Evolutionary conservation across 2,329 filamentous ascomycete species (phyloP).

Genomic region (Lachnellula hyalina): DNA sequence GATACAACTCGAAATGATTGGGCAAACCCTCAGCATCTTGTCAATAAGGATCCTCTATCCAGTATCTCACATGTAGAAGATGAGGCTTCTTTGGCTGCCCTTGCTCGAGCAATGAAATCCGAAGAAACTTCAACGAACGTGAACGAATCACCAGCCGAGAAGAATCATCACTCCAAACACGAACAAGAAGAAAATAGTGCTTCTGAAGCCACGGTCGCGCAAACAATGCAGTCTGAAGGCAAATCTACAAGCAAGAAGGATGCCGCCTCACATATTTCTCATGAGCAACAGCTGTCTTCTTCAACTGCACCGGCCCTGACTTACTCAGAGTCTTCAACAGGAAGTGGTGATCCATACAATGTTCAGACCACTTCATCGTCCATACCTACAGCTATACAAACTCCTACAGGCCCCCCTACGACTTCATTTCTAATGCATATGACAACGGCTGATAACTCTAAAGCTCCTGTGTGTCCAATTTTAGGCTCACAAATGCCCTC

Average conservation of each 20-base stretch:
- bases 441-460: background rate
- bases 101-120: constrained; percentile 12
- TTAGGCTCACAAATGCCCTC: background rate
- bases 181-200: background rate
- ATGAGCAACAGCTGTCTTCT: background rate
- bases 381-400: background rate
- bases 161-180: background rate
- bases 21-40: background rate
- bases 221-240: background rate
- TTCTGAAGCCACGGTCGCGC: background rate
- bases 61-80: constrained; percentile 21
- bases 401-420: background rate
- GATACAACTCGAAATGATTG: constrained; percentile 6
- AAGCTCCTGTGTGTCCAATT: background rate
- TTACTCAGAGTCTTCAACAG: background rate
- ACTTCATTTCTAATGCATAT: background rate
- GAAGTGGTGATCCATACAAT: background rate
- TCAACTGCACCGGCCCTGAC: background rate
- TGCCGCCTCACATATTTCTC: background rate
- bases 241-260: background rate
- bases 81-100: constrained; percentile 15
- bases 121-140: background rate
- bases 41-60: constrained; percentile 15
- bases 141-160: background rate
- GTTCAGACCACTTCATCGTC: background rate